Conservation (phyloP, 306 rosid genomes). For the Boehmeria nivea region DNA sequence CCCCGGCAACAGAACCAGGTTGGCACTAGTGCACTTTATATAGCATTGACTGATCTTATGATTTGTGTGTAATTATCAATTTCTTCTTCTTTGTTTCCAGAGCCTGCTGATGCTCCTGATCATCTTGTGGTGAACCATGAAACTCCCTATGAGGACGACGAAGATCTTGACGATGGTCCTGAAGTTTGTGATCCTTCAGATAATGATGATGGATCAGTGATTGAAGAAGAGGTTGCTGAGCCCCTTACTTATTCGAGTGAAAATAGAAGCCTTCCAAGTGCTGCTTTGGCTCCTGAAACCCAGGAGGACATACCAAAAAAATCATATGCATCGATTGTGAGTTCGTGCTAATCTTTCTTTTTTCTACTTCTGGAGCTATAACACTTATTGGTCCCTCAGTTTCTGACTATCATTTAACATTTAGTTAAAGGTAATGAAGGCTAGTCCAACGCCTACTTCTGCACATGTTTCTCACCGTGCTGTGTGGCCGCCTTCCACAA, state of each 20-base stretch:
- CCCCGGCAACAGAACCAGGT: conserved; percentile 61
- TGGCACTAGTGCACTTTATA: conserved; percentile 18
- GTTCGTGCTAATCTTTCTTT: conserved; percentile 31
- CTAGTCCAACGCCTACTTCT: conserved; percentile 33
- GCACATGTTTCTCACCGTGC: conserved; percentile 44
- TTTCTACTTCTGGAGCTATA: neutral
- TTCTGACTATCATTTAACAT: conserved; percentile 20
- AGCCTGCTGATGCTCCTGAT: conserved; percentile 47
- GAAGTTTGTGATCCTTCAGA: conserved; percentile 74
- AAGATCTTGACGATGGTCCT: conserved; percentile 45
- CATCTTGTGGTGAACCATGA: conserved; percentile 48
- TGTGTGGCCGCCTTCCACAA: conserved; percentile 45
- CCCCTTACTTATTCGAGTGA: conserved; percentile 37
- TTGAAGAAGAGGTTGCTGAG: conserved; percentile 58
- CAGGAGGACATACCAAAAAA: conserved; percentile 69
- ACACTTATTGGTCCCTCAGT: conserved; percentile 1
- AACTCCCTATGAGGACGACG: conserved; percentile 52
- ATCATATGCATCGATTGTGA: conserved; percentile 89
- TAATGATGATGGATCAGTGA: conserved; percentile 55
- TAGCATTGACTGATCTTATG: neutral
- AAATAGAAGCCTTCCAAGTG: conserved; percentile 33
- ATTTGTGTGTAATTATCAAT: neutral
- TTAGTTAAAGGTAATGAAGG: conserved; percentile 63
- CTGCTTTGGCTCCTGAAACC: conserved; percentile 44
- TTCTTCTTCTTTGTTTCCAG: conserved; percentile 35